These are phyloP conservation scores for Candida loeiensis DNA, from an alignment of 805 yeast species.

Conservation along the genomic window DNA sequence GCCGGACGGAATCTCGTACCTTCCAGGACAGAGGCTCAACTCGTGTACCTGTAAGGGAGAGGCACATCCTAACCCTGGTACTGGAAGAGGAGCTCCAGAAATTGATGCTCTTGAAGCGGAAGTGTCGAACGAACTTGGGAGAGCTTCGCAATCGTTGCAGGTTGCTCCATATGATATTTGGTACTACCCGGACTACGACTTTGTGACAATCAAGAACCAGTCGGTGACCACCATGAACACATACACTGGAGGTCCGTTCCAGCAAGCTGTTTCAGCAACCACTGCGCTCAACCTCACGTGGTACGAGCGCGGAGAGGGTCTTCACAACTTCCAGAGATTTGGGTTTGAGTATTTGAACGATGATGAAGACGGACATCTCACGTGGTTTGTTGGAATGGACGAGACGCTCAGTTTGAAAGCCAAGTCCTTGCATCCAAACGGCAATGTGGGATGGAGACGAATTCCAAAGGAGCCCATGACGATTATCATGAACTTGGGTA, in stretches of 20 bases:
- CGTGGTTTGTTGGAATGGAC: conserved; percentile 31
- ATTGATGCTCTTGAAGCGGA: conserved; percentile 25
- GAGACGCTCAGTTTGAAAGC: conserved; percentile 28
- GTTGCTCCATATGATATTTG: conserved; percentile 45
- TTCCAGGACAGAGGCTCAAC: conserved; percentile 36
- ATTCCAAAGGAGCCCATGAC: conserved; percentile 39
- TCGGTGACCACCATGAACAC: conserved; percentile 34
- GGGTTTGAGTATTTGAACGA: conserved; percentile 35
- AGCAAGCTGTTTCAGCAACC: conserved; percentile 37
- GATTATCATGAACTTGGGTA: conserved; percentile 36
- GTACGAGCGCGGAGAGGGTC: conserved; percentile 24
- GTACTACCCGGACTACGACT: conserved; percentile 40
- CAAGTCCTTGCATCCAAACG: conserved; percentile 37
- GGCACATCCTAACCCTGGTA: conserved; percentile 37
- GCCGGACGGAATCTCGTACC: conserved; percentile 36
- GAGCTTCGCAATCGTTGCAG: conserved; percentile 37
- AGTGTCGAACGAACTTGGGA: conserved; percentile 15
- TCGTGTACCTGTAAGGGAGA: conserved; percentile 32
- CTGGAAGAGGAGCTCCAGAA: conserved; percentile 39
- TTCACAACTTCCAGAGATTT: conserved; percentile 28
- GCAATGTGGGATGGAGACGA: conserved; percentile 35
- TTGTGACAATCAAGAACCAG: conserved; percentile 24
- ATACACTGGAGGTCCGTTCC: conserved; percentile 36
- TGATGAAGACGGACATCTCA: conserved; percentile 26
- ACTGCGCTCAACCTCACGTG: conserved; percentile 35